Base-by-base conservation (phyloP, 176 grass and related monocot species). In the Elymus sibiricus region DNA sequence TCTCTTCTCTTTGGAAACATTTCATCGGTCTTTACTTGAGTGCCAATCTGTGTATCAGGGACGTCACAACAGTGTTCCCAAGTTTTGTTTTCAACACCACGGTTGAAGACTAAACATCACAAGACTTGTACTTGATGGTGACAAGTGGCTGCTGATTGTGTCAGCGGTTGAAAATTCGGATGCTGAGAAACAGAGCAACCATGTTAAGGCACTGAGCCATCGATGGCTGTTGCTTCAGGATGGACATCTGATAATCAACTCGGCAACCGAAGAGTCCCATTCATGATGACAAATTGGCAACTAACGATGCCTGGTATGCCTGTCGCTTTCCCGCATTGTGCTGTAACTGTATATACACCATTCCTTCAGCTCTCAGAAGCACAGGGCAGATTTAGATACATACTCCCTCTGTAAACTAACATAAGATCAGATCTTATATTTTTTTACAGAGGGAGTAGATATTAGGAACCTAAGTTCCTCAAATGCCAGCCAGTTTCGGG, bases 61-160 rank as follows among this genome's bases (percentile, higher is more conserved):
- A 97, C 88, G 84, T 97, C 77, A 97, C 95, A 2, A 94, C 92
- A 3, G 90, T 75, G 65, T 97, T 92, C 83, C 92, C 95, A 71
- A 93, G 92, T 83, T 97, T 97, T 83, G 90, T 97, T 67, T 94
- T 97, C 86, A 91, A 97, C 42, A 94, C 92, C 0, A 84, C 73
- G 22, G 90, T 97, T 32, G 95, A 97, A 86, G 92, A 97, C 64
- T 94, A 43, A 94, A 26, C 14, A 27, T 3, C 0, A 11, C 42
- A 83, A 55, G 53, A 56, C 68, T 47, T 64, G 27, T 39, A 21
- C 34, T 46, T 9, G n/a, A 32, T 38, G 71, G 46, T 25, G 53
- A 65, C 40, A 82, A 42, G 42, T 75, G 72, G 64, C 39, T 86
- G 53, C 25, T 62, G 39, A 77, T 40, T 58, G 16, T 90, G 53